A percentile compares a stretch with the other conserved stretches of the same genome.
phyloP scores from a whole-genome alignment of 768 basidiomycete species.

The Cyathus striatus region DNA sequence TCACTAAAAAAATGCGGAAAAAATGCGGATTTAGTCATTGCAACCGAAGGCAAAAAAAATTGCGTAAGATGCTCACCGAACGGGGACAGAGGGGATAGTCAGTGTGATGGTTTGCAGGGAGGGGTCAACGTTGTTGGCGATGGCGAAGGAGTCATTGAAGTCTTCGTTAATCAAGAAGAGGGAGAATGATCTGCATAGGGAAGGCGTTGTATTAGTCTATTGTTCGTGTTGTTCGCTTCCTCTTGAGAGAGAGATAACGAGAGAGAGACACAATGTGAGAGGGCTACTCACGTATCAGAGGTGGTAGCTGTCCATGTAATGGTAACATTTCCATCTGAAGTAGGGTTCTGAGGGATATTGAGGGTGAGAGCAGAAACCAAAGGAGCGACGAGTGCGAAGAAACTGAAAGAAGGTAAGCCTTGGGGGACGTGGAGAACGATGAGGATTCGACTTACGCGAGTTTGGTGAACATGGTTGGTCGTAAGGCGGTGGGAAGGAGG shows the following conservation, averaged over 20 bases:
- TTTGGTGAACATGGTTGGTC: slow-evolving; percentile 44
- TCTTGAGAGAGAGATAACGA: not conserved
- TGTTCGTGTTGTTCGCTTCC: too few species aligned
- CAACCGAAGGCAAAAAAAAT: not conserved
- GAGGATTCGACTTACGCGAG: slow-evolving; percentile 31
- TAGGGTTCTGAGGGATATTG: slow-evolving; percentile 24
- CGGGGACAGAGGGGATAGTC: slow-evolving; percentile 40
- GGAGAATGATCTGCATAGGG: slow-evolving; percentile 29
- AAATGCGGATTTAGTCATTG: not conserved
- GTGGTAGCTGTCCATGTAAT: slow-evolving; percentile 40
- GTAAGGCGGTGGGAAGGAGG: slow-evolving; percentile 14
- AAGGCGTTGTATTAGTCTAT: too few species aligned
- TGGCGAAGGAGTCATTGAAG: slow-evolving; percentile 51
- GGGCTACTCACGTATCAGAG: slow-evolving; percentile 38
- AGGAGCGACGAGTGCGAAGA: slow-evolving; percentile 39
- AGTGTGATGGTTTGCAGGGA: slow-evolving; percentile 26
- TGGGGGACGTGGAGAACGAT: not conserved
- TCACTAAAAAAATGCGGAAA: slow-evolving; percentile 25
- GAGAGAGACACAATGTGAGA: not conserved
- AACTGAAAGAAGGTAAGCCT: slow-evolving; percentile 13
- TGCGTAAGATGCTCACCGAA: slow-evolving; percentile 27
- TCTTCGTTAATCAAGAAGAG: slow-evolving; percentile 28
- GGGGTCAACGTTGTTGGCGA: slow-evolving; percentile 50
- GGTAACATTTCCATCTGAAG: slow-evolving; percentile 26
- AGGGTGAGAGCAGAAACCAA: slow-evolving; percentile 46